Conservation (phyloP, 257 asterid genomes). For the Petunia secreta region DNA sequence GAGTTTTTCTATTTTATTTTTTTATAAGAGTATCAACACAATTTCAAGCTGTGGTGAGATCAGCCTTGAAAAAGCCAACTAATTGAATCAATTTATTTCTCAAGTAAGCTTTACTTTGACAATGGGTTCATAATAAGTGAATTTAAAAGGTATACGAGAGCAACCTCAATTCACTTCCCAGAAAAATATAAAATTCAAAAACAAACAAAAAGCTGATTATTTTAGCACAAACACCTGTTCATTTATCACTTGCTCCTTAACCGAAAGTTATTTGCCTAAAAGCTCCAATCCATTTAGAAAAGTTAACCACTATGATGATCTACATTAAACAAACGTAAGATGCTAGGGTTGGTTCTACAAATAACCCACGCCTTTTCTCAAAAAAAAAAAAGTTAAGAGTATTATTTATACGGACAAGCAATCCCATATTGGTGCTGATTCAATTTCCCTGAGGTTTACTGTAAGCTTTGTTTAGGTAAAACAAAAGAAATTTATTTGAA, state of each 20-base stretch:
- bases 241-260: not conserved
- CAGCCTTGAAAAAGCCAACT: not conserved
- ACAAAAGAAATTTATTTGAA: not conserved
- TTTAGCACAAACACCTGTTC: not conserved
- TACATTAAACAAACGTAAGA: not conserved
- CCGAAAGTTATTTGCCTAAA: conserved; percentile 2
- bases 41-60: not conserved
- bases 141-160: not conserved
- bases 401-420: no score
- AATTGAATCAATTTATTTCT: not conserved
- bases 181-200: conserved; percentile 1
- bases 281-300: not conserved
- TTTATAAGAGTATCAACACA: not conserved
- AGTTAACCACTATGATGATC: not conserved
- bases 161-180: not conserved
- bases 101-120: not conserved
- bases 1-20: no score
- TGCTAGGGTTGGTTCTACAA: not conserved
- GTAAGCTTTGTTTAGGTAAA: not conserved
- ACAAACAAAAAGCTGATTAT: not conserved
- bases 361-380: no score
- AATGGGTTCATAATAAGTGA: not conserved
- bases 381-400: no score
- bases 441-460: not conserved
- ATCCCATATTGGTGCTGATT: no score